Conservation (phyloP, 2,329 filamentous ascomycete species). For the Drechslerella stenobrocha region DNA sequence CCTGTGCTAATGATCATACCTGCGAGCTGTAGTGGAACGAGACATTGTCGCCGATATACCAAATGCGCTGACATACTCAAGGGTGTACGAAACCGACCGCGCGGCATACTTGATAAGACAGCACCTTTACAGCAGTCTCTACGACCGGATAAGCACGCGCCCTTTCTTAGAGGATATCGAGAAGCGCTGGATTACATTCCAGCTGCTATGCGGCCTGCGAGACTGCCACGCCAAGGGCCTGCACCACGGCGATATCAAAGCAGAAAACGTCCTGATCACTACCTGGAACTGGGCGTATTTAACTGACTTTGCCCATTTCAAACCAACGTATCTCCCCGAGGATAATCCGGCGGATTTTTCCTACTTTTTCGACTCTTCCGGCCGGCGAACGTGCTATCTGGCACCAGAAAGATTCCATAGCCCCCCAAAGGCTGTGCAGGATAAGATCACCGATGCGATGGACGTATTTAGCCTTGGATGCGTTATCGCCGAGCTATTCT, state of each 20-base stretch:
- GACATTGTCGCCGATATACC: conserved; percentile 78
- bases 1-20: conserved; percentile 43
- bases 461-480: conserved; percentile 97
- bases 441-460: conserved; percentile 85
- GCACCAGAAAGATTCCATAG: conserved; percentile 89
- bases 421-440: conserved; percentile 65
- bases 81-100: conserved; percentile 85
- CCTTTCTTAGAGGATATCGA: conserved; percentile 97
- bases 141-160: conserved; percentile 93
- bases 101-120: conserved; percentile 93
- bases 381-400: conserved; percentile 87
- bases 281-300: conserved; percentile 99
- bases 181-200: conserved; percentile 98
- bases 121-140: conserved; percentile 93
- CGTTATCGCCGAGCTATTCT: conserved; percentile 92
- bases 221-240: conserved; percentile 88
- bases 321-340: conserved; percentile 88
- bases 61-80: conserved; percentile 87
- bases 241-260: conserved; percentile 98
- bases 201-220: conserved; percentile 85
- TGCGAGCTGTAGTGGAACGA: conserved; percentile 68
- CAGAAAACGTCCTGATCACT: conserved; percentile 92
- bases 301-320: conserved; percentile 95
- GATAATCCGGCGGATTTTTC: conserved; percentile 97
- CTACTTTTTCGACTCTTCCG: conserved; percentile 94